Conservation (phyloP, 225 moss, liverwort and hornwort species). For the Pseudoscleropodium purum region DNA sequence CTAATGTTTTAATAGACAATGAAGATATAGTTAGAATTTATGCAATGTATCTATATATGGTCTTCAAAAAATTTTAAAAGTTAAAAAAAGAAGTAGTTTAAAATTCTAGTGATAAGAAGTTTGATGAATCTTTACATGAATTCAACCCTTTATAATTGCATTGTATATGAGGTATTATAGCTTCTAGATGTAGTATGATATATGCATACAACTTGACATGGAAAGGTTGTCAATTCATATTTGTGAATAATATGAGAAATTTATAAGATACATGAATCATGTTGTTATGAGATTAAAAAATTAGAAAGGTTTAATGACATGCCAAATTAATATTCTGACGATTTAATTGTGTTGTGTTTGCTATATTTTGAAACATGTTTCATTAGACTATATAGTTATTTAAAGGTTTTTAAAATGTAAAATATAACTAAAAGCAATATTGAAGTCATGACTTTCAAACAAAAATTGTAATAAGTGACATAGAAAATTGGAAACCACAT, state of each 20-base stretch:
- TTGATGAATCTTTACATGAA: neutral
- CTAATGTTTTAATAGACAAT: neutral
- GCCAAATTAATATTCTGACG: neutral
- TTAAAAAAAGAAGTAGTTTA: neutral
- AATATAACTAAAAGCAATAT: neutral
- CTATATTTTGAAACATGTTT: neutral
- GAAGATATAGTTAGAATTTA: too few species aligned
- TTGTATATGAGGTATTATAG: neutral
- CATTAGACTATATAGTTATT: too few species aligned
- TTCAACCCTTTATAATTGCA: neutral
- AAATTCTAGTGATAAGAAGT: neutral
- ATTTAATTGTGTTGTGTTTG: neutral
- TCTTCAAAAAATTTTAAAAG: neutral
- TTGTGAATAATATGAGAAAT: neutral
- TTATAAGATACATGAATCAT: neutral
- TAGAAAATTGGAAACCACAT: neutral
- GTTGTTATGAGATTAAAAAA: rapidly evolving
- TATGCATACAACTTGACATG: too few species aligned
- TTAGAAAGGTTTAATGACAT: neutral
- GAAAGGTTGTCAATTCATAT: neutral
- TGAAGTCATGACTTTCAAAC: neutral
- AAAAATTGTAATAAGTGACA: neutral
- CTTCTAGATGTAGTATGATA: neutral
- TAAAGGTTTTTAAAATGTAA: neutral
- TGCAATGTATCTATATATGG: too few species aligned